Conservation (phyloP, 768 basidiomycete genomes). For the Lentinula sp. region DNA sequence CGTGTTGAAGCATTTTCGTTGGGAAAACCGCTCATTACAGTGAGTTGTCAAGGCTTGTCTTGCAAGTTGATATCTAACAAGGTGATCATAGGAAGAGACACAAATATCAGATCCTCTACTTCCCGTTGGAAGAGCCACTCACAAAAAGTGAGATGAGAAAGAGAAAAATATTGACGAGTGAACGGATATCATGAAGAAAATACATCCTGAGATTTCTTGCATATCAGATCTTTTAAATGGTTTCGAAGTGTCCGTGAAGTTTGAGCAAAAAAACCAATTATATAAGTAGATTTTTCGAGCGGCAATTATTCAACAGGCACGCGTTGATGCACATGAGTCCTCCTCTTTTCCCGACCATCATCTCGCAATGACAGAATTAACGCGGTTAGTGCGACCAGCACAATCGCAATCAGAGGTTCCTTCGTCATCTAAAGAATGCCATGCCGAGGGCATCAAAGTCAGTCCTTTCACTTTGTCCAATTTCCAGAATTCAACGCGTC, state of each 20-base stretch:
- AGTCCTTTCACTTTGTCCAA: conserved; percentile 11
- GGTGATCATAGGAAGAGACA: conserved; percentile 35
- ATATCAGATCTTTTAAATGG: too few species aligned
- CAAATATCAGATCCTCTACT: conserved; percentile 80
- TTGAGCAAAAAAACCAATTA: too few species aligned
- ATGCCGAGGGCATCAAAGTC: conserved; percentile 41
- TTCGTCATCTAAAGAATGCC: conserved; percentile 28
- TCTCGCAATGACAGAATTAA: conserved; percentile 27
- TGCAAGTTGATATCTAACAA: conserved; percentile 10
- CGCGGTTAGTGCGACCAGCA: conserved; percentile 28
- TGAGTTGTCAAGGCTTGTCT: conserved; percentile 19
- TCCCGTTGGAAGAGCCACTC: conserved; percentile 65
- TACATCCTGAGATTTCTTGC: neutral
- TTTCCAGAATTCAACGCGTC: neutral
- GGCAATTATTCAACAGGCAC: too few species aligned
- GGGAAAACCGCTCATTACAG: conserved; percentile 36
- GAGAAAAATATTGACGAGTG: conserved; percentile 51
- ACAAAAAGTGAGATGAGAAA: conserved; percentile 41
- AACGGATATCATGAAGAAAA: conserved; percentile 17
- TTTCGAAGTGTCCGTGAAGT: too few species aligned
- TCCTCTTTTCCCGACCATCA: too few species aligned
- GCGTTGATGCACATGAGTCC: too few species aligned
- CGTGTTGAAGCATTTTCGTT: conserved; percentile 42
- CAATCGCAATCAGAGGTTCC: conserved; percentile 32
- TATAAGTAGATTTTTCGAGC: too few species aligned